A percentile compares a stretch with the other conserved stretches of the same genome.
phyloP scores from a whole-genome alignment of 1,284 basidiomycete species.

The Stygiomarasmius scandens region DNA sequence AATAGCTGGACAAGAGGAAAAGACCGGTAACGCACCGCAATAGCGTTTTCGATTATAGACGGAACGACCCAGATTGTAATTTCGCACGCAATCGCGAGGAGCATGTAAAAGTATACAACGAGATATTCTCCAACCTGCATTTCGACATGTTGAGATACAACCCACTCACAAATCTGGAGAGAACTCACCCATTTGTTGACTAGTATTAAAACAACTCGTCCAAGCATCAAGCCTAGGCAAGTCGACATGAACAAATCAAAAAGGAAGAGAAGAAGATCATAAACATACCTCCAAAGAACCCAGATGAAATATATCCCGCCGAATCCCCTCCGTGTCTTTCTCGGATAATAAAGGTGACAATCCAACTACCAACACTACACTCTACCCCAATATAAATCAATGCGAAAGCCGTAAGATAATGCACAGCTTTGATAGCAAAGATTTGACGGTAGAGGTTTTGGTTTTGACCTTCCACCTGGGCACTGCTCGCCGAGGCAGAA shows the following conservation, averaged over 20 bases:
- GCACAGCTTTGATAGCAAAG: slow-evolving; percentile 46
- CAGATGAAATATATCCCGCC: slow-evolving; percentile 35
- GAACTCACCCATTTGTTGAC: slow-evolving; percentile 27
- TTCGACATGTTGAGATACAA: neutral
- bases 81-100: slow-evolving; percentile 34
- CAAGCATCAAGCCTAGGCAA: slow-evolving; percentile 25
- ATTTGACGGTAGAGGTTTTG: slow-evolving; percentile 52
- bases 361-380: slow-evolving; percentile 50
- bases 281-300: slow-evolving; percentile 33
- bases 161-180: neutral
- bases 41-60: slow-evolving; percentile 47
- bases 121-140: slow-evolving; percentile 23
- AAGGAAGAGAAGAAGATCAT: slow-evolving; percentile 13
- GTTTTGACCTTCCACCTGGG: slow-evolving; percentile 21
- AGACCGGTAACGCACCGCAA: slow-evolving; percentile 38
- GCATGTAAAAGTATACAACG: slow-evolving; percentile 24
- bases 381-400: slow-evolving; percentile 62
- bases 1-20: slow-evolving; percentile 13
- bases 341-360: slow-evolving; percentile 41
- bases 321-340: slow-evolving; percentile 28
- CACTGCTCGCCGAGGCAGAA: too few species aligned
- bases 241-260: neutral
- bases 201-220: slow-evolving; percentile 28
- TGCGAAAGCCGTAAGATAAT: slow-evolving; percentile 53
- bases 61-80: slow-evolving; percentile 54